A percentile compares a stretch with the other conserved stretches of the same genome.
phyloP scores from a whole-genome alignment of 768 basidiomycete species.

The Phylloporus sp. region DNA sequence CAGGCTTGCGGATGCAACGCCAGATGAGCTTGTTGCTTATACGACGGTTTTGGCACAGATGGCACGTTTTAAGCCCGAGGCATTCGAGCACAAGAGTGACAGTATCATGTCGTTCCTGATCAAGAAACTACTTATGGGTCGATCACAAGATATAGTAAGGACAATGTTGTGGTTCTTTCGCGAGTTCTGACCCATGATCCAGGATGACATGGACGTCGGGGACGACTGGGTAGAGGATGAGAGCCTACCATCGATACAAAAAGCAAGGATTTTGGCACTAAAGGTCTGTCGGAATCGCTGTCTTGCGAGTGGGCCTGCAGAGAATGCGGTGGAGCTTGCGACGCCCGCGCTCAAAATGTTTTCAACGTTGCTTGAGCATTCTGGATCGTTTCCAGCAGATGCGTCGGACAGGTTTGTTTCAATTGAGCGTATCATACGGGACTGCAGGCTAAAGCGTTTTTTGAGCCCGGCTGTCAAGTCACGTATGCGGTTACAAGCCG shows the following conservation, averaged over 20 bases:
- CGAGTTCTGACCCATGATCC: conserved; percentile 1
- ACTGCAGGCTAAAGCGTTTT: conserved; percentile 9
- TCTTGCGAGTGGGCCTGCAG: conserved; percentile 58
- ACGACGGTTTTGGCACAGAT: conserved; percentile 73
- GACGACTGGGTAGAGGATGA: conserved; percentile 78
- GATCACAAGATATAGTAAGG: conserved; percentile 46
- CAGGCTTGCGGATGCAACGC: conserved; percentile 42
- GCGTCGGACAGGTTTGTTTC: conserved; percentile 45
- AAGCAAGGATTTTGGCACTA: conserved; percentile 69
- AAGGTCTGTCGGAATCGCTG: conserved; percentile 83
- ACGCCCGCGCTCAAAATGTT: conserved; percentile 77
- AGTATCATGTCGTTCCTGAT: conserved; percentile 67
- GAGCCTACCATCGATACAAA: conserved; percentile 52
- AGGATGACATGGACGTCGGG: conserved; percentile 58
- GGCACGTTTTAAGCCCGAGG: conserved; percentile 59
- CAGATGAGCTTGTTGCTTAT: conserved; percentile 58
- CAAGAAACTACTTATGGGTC: conserved; percentile 65
- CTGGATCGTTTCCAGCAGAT: conserved; percentile 62
- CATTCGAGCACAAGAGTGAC: conserved; percentile 78
- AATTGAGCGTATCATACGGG: not conserved
- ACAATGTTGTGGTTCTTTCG: not conserved
- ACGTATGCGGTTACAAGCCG: conserved; percentile 81
- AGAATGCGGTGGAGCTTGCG: conserved; percentile 61
- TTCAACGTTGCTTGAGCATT: conserved; percentile 61
- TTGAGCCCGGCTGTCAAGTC: conserved; percentile 63